Base-by-base conservation (phyloP, 2,329 filamentous ascomycete genomes). In the Aspergillus tubingensis region DNA sequence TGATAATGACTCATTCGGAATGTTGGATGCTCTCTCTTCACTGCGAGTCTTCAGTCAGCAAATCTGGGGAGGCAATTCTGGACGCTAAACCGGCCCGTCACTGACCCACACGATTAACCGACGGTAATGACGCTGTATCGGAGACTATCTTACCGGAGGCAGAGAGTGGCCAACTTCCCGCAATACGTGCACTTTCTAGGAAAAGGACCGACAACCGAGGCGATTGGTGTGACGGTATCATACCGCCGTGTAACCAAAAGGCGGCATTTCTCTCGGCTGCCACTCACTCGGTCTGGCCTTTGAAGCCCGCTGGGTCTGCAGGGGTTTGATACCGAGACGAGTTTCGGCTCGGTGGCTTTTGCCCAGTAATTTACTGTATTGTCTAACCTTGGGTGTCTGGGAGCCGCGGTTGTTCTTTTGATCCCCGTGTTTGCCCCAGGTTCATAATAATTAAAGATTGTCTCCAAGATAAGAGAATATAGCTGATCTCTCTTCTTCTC, bases 241-340 rank as follows among this genome's bases (percentile, higher is more conserved):
- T 74, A 74, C 71, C 50, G 4, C 0, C 2, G 1, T 27, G 38
- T 59, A 61, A 57, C 57, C 30, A n/a, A 30, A 21, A 57, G 30
- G 36, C 71, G 71, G 71, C 70, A 73, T 59, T 67, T 60, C 48
- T 15, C 15, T 68, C 70, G 70, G 71, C 57, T 67, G 56, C n/a
- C 47, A 30, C 7, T 50, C 41, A 30, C 27, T 30, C 27, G 21
- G 13, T n/a, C 13, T 21, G 8, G 39, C 41, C 41, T 17, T n/a
- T 44, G 52, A 43, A 43, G 11, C 39, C 52, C 23, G 53, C 53
- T 17, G 17, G 53, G 30, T 47, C 53, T 39, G 53, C 53, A 36
- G 11, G 11, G 4, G 11, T 30, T 43, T 44, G 39, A 15, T n/a
- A 23, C 50, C 57, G n/a, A 44, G 59, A 50, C 57, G 21, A 52